Evolutionary conservation across 306 rosid genomes (phyloP).

Genomic region (Mimosa bimucronata): DNA sequence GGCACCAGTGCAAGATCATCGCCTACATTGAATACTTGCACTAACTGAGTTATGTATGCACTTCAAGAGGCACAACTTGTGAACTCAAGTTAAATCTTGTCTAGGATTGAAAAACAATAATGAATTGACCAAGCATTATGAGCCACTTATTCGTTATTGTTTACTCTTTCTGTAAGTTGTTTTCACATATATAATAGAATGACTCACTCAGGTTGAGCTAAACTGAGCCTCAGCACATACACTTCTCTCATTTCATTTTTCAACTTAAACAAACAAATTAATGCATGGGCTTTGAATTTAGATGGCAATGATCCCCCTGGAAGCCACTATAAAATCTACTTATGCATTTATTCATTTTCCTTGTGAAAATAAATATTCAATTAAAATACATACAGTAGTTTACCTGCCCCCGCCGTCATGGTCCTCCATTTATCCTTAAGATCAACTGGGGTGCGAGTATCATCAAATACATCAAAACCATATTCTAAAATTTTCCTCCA

Average conservation of each 20-base stretch:
- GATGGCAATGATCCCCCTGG: conserved; percentile 4
- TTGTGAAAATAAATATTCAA: conserved; percentile 11
- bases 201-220: background rate
- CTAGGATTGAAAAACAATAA: background rate
- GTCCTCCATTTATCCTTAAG: conserved; percentile 88
- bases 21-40: background rate
- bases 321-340: conserved; percentile 14
- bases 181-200: background rate
- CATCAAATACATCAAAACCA: conserved; percentile 44
- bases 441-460: conserved; percentile 48
- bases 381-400: conserved; percentile 1
- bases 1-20: background rate
- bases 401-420: conserved; percentile 45
- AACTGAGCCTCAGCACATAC: background rate
- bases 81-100: background rate
- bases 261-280: background rate
- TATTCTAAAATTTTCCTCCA: conserved; percentile 52
- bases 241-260: background rate
- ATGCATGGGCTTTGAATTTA: background rate
- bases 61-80: background rate
- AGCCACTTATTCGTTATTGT: background rate
- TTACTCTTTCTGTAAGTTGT: background rate
- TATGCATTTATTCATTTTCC: background rate
- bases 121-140: background rate
- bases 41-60: background rate